Evolutionary conservation across 1,284 basidiomycete species (phyloP), one percentile per base, ranked within the genome.

Genomic region (Phlebopus sp.): DNA sequence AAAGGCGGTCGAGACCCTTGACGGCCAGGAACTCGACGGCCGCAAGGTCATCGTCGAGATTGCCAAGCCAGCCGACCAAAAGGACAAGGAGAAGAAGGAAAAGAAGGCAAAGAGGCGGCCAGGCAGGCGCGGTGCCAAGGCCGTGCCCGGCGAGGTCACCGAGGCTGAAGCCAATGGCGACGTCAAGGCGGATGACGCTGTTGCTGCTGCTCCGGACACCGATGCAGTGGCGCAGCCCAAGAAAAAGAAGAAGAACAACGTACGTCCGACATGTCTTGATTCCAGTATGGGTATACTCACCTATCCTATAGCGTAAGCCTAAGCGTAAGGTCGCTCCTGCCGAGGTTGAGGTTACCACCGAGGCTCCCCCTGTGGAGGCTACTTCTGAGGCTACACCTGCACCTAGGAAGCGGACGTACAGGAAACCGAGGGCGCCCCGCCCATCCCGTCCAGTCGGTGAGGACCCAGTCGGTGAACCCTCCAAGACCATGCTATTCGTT

Each of bases 401-500:
- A 19, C 52, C 54, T 59, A 74, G 69, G 63, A 84, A 75, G 67
- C 75, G 78, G 52, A 69, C 74, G 55, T 79, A 81, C 54, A 84
- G 81, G 64, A 89, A 82, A 69, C 74, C 77, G 55, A 83, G 76
- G 64, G 58, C 72, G 15, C 74, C 77, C 41, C 83, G 82, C 47
- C 63, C 77, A 42, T 68, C 73, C 46, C 88, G 86, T 58, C 76
- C 84, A 32, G 78, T 76, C 29, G 88, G 86, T 48, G 84, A 89
- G 68, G 84, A 86, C 49, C 88, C 90, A 29, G 74, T 74, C 49
- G 90, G 90, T 57, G 86, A 89, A 63, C 86, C 82, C 32, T 89
- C 85, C 62, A 85, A 90, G 79, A 89, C 78, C 54, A 84, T 91
- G 69, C 75, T 97, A 55, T 97, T 97, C 60, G 93, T 97, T 54